Base-by-base conservation (phyloP, 768 basidiomycete species). In the Auricularia sp. region DNA sequence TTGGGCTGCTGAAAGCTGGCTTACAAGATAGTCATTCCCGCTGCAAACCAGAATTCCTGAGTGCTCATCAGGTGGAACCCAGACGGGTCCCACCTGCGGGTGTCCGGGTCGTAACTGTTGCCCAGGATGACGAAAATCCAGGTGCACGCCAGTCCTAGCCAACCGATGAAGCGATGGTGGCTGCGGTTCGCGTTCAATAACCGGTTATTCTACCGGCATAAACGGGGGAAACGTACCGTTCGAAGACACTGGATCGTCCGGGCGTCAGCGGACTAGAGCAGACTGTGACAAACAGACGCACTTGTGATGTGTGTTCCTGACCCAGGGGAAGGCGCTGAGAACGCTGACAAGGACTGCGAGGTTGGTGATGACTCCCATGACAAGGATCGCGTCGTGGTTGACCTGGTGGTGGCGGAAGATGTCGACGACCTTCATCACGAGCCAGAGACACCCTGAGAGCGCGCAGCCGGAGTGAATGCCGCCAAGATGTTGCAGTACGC, bases 271-370 rank as follows among this genome's bases (percentile, higher is more conserved):
- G 63, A 59, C 12, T 33, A 29, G 56, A 11, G 10, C 7, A 43
- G 18, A 54, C 21, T 21, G 44, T 18, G 44, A 16, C 44, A 14
- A 29, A 58, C 2, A 61, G 54, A 74, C 83, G 69, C 72, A 89
- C 88, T 90, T 90, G 78, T 91, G 89, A 68, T 90, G 87, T 11
- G 83, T 84, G 69, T 90, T 90, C 67, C 90, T 80, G 58, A 91
- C 82, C 87, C 88, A 90, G 36, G 90, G 90, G 71, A 90, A 81
- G 12, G 87, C 89, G 53, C 87, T 84, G 54, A 81, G 71, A 51
- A 86, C 80, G 56, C 83, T 85, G 65, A 87, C 73, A 65, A 84
- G 76, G 51, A 90, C 78, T 3, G 79, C 74, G 7, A 87, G 64
- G 67, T 81, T 79, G 7, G 86, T 86, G 42, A 87, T 68, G 39